Evolutionary conservation across 169 alveolate species (phyloP).

Genomic region (Cryptosporidium ubiquitum): DNA sequence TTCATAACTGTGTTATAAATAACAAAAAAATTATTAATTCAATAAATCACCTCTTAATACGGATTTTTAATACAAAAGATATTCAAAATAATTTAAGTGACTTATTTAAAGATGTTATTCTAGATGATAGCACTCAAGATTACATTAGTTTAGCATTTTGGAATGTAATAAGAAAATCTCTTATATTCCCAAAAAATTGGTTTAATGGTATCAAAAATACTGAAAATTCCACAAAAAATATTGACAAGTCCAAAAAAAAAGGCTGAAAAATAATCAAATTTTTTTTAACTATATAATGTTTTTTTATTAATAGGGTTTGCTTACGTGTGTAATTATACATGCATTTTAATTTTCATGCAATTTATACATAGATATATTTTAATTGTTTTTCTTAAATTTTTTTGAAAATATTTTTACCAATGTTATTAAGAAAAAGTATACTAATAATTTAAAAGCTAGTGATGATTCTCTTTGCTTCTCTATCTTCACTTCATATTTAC

Average conservation of each 20-base stretch:
- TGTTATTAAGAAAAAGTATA: background rate
- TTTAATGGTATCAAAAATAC: slow-evolving; percentile 27
- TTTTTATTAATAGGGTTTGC: background rate
- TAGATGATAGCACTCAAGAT: slow-evolving; percentile 34
- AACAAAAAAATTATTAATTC: slow-evolving; percentile 11
- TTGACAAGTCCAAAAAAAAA: background rate
- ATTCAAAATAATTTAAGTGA: slow-evolving; percentile 34
- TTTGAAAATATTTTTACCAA: background rate
- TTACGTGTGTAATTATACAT: slow-evolving; percentile 5
- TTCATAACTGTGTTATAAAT: slow-evolving; percentile 13
- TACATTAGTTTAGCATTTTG: slow-evolving; percentile 54
- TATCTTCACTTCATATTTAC: too few species aligned
- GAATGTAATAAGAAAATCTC: slow-evolving; percentile 37
- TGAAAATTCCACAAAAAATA: background rate
- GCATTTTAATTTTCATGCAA: background rate
- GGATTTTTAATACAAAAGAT: slow-evolving; percentile 36
- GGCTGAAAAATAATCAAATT: background rate
- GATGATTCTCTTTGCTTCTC: background rate
- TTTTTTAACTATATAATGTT: background rate
- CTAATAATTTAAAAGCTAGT: too few species aligned
- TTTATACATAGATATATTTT: too few species aligned
- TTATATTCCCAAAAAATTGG: slow-evolving; percentile 50
- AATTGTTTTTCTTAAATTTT: too few species aligned
- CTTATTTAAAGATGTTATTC: slow-evolving; percentile 1
- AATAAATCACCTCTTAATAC: slow-evolving; percentile 9